Evolutionary conservation across 768 basidiomycete genomes (phyloP), one percentile per base, ranked within the genome.

Genomic region (Tricholoma sp.): DNA sequence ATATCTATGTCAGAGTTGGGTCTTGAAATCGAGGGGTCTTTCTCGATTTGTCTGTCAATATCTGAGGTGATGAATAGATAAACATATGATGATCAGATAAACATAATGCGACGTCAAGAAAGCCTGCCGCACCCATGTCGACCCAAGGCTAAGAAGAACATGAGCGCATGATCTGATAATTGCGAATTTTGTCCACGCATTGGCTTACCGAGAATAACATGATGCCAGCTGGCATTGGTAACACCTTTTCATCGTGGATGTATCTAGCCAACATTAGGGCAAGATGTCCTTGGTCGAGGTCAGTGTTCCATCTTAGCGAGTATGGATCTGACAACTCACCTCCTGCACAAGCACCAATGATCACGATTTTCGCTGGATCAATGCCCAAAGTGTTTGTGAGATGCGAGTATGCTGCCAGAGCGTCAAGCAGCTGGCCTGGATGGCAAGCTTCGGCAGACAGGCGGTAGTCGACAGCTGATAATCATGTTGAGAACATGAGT

Each of bases 301-400:
- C 24, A 24, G 24, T 24, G 24, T 24, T 24, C 24, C 24, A 4
- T 24, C 4, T 24, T 24, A 24, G 24, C 24, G 24, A 24, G 24
- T 4, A 24, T 2, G 17, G 8, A 15, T 17, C 37, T 8, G 29
- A 48, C 4, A 28, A 28, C 39, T 33, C 49, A 64, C 75, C 82
- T 0, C 83, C 83, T 0, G 83, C 80, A 2, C 79, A 81, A 18
- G 84, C 82, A 12, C 82, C 83, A 11, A 70, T 61, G 9, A 83
- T 51, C 50, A 80, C 67, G 55, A 85, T 76, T 49, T 77, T 66
- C 18, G 61, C 44, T 1, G 81, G 70, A 8, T 61, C 53, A 59
- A 81, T 77, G 0, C 72, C 70, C 39, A 78, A 59, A 15, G 58
- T 65, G 9, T 75, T 61, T 29, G 78, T 65, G 33, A 85, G 76